A percentile compares a stretch with the other conserved stretches of the same genome.
Conservation (phyloP, 139 green algal species). For the Nannochloris sp. region DNA sequence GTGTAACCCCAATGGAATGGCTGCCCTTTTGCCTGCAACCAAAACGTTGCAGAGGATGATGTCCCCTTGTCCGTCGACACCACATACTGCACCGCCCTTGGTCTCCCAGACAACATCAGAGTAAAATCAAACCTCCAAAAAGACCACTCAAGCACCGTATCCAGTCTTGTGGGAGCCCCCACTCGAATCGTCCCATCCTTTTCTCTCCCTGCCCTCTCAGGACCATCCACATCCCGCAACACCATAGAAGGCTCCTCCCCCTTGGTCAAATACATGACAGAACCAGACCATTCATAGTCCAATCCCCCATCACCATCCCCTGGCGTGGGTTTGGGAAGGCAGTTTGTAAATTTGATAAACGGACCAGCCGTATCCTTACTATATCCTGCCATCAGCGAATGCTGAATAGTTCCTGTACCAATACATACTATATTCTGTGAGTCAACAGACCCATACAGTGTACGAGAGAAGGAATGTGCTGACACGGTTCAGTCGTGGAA, state of each 20-base stretch:
- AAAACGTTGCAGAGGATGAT: conserved; percentile 21
- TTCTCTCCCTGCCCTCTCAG: not conserved
- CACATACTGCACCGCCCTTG: conserved; percentile 16
- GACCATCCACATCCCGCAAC: not conserved
- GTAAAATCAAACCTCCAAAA: conserved; percentile 42
- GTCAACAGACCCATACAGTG: too few relatives aligned
- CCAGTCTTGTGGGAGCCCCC: conserved; percentile 5
- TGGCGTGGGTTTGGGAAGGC: not conserved
- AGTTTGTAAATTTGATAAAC: conserved; percentile 15
- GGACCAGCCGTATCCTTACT: conserved; percentile 7
- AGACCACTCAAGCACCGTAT: conserved; percentile 22
- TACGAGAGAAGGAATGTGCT: too few relatives aligned
- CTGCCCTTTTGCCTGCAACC: conserved; percentile 25
- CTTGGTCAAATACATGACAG: conserved; percentile 9
- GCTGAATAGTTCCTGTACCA: too few relatives aligned
- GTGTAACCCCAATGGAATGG: conserved; percentile 39
- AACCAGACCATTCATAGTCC: conserved; percentile 10
- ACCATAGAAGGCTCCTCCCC: not conserved
- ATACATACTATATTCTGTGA: too few relatives aligned
- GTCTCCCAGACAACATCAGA: conserved; percentile 14
- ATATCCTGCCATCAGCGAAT: not conserved
- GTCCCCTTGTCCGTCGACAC: not conserved
- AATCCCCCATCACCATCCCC: not conserved
- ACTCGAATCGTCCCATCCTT: not conserved
- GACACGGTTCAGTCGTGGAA: too few relatives aligned